phyloP scores from a whole-genome alignment of 1,139 yeast species.

The Geotrichum carabidarum region DNA sequence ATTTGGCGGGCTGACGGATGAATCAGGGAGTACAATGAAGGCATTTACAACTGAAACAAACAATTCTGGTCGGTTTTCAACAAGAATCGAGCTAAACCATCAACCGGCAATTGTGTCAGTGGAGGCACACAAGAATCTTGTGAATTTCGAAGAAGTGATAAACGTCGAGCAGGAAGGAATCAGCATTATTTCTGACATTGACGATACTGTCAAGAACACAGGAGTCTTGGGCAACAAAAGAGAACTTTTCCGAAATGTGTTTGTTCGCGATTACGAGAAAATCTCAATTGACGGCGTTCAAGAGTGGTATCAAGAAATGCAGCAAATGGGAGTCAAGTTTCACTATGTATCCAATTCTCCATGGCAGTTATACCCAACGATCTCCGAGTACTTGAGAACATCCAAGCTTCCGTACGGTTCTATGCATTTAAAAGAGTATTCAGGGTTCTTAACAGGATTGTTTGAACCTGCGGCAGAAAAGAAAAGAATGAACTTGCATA shows the following conservation, averaged over 20 bases:
- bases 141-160: slow-evolving; percentile 20
- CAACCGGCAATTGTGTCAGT: slow-evolving; percentile 28
- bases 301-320: slow-evolving; percentile 55
- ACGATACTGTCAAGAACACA: slow-evolving; percentile 85
- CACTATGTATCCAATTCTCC: slow-evolving; percentile 97
- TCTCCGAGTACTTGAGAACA: slow-evolving; percentile 53
- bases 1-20: slow-evolving; percentile 12
- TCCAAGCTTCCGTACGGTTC: slow-evolving; percentile 69
- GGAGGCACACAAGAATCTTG: slow-evolving; percentile 24
- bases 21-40: slow-evolving; percentile 13
- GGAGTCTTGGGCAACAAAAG: slow-evolving; percentile 88
- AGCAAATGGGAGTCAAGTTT: slow-evolving; percentile 47
- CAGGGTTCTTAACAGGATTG: slow-evolving; percentile 72
- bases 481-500: slow-evolving; percentile 59
- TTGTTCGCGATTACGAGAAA: slow-evolving; percentile 56
- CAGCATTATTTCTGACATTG: slow-evolving; percentile 84
- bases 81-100: slow-evolving; percentile 31
- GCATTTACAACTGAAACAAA: slow-evolving; percentile 27
- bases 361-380: slow-evolving; percentile 71
- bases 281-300: slow-evolving; percentile 74
- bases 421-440: slow-evolving; percentile 77
- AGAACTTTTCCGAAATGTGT: slow-evolving; percentile 69
- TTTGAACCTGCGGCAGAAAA: slow-evolving; percentile 84
- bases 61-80: slow-evolving; percentile 38
- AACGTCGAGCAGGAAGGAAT: slow-evolving; percentile 45